Base-by-base conservation (phyloP, 2,329 filamentous ascomycete species). In the Clonostachys byssicola region DNA sequence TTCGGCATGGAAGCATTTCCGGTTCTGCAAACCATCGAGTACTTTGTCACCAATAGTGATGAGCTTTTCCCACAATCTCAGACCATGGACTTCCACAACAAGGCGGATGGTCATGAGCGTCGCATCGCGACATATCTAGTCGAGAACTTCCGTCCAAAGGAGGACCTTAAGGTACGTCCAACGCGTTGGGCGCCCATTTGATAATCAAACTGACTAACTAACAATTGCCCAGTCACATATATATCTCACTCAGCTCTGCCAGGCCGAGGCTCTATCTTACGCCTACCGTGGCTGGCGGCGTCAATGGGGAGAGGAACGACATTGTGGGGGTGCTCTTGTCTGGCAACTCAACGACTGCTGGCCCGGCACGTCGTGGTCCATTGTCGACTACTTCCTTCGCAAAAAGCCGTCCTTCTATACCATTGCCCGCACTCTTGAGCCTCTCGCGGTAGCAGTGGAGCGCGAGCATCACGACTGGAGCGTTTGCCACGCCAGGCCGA, bases 21-120 rank as follows among this genome's bases (percentile, higher is more conserved):
- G 1, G 80, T 86, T 58, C 74, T 89, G 54, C 74, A 82, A 44
- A 92, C 88, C 0, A 84, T 89, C 51, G 77, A 81, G 43, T 66
- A 74, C 36, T 89, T 83, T 62, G 78, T 92, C 80, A 89, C 61
- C 7, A 51, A 59, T 5, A 59, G 60, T 34, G 61, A 70, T 43
- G 76, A 85, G 46, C 70, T 77, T 18, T 71, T 75, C 20, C 80
- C 86, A 2, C 85, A 89, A 52, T 88, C 84, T 6, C 82, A 83
- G 49, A 85, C 85, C 50, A 72, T 90, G 40, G 87, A 90, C 58
- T 90, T 89, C 59, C 87, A 89, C 66, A 91, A 91, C 64, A 90
- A 90, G 64, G 87, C 86, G 5, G 82, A 83, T 53, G 86, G 86
- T 1, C 85, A 89, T 56, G 85, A 89, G 61, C 75, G 87, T 34